phyloP scores from a whole-genome alignment of 1,139 yeast species.

The Sugiyamaella grinbergsii region DNA sequence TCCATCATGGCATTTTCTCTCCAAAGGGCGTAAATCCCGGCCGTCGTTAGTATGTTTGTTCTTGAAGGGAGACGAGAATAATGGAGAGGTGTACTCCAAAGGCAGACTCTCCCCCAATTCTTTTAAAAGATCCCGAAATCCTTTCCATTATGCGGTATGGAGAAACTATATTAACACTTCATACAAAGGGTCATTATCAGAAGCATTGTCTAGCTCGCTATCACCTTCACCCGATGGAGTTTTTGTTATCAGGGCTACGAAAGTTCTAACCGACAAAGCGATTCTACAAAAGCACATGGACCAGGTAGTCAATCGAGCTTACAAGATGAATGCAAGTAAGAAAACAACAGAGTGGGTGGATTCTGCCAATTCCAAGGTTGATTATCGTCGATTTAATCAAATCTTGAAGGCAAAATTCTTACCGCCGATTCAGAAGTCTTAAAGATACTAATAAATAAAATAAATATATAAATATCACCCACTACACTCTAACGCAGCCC shows the following conservation, averaged over 20 bases:
- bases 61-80: slow-evolving; percentile 33
- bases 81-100: slow-evolving; percentile 31
- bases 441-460: slow-evolving; percentile 2
- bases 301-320: slow-evolving; percentile 42
- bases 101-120: slow-evolving; percentile 22
- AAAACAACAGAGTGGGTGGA: slow-evolving; percentile 37
- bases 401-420: slow-evolving; percentile 14
- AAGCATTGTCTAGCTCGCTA: slow-evolving; percentile 33
- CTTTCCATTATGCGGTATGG: slow-evolving; percentile 47
- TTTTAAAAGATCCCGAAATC: slow-evolving; percentile 38
- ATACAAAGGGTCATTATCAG: slow-evolving; percentile 42
- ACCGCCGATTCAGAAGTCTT: slow-evolving; percentile 13
- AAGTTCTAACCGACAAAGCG: slow-evolving; percentile 45
- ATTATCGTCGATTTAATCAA: slow-evolving; percentile 32
- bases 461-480: not conserved
- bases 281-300: slow-evolving; percentile 38
- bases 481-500: slow-evolving; percentile 56
- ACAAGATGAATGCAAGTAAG: slow-evolving; percentile 41
- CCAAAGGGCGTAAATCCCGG: slow-evolving; percentile 52
- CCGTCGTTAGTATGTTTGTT: slow-evolving; percentile 47
- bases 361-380: slow-evolving; percentile 37
- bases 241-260: slow-evolving; percentile 46
- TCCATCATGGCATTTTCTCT: slow-evolving; percentile 51
- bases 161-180: slow-evolving; percentile 48
- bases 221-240: slow-evolving; percentile 46